Base-by-base conservation (phyloP, 768 basidiomycete genomes). In the Mrakia gelida region DNA sequence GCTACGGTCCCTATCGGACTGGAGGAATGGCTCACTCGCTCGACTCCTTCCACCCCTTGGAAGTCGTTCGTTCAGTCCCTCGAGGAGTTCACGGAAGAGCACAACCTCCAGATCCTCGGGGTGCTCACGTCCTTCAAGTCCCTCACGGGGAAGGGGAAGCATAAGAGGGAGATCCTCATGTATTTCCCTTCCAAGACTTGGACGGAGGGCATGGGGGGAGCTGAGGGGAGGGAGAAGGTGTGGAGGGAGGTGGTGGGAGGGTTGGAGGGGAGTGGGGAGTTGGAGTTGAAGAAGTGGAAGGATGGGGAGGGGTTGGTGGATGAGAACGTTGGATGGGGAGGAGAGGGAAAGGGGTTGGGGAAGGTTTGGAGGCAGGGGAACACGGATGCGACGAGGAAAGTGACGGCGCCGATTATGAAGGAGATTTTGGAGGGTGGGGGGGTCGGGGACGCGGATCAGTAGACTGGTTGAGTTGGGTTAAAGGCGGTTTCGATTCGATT, bases 1-100 rank as follows among this genome's bases (percentile, higher is more conserved):
- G 89, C 93, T 1, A 92, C 93, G 4, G 91, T 98, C 26, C 95
- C 94, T 3, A 82, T 92, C 6, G 86, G 88, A 11, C 87, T 95
- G 7, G 86, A 88, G 71, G 81, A 77, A 9, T 92, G 90, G 90
- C 85, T 88, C 0, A 83, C 28, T 84, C 72, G 77, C 9, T 86
- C 56, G 87, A 88, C 2, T 18, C 76, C 79, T 72, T 81, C 61
- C 59, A 49, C 82, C 83, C 86, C 59, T 85, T 86, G 82, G 84
- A 41, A 79, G 7, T 61, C 72, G 10, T 86, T 89, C 73, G 84
- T 86, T 76, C 32, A 79, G 0, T 85, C 85, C 7, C 82, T 87
- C 2, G 85, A 87, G 41, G 82, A 63, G 38, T 97, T 91, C 89
- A 91, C 93, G 88, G 83, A 85, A 13, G 89, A 91, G 78, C 88